Evolutionary conservation across 306 rosid species (phyloP), one percentile per base, ranked within the genome.

Genomic region (Vigna hirtella): DNA sequence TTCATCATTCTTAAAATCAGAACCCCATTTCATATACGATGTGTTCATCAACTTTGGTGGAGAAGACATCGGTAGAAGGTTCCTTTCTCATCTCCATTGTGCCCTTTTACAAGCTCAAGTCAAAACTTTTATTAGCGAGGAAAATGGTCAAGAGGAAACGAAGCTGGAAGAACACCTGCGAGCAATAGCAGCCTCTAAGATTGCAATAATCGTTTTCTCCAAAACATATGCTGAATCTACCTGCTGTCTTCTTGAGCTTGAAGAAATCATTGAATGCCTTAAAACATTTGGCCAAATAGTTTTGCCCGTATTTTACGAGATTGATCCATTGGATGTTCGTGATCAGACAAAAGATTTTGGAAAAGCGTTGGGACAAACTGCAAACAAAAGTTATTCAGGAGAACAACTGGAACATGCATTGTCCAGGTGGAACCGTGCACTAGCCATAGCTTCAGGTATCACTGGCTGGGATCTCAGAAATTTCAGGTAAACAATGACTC

Each of bases 1-100:
- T 2, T 52, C 78, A 4, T 24, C 17, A 1, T 76, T 38, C 9
- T 53, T 74, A 10, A 52, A 18, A 52, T 53, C 76, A 0, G 30
- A 56, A 13, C 38, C 16, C 1, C 50, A 13, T 11, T 56, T 15
- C 13, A 36, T 16, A 0, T 70, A 81, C 65, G 70, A 74, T 12
- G 84, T 81, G 62, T 74, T 81, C 65, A 34, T 81, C 22, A 81
- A 42, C 4, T 80, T 43, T 69, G 9, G 84, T 45, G 84, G 79
- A 11, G n/a, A 17, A 17, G 76, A 73, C 45, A 16, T 30, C 12
- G 55, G 76, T 7, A 3, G 0, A 0, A 3, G 3, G 17, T 66
- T 73, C 51, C 40, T 36, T 17, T 43, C 43, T 3, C 68, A 73
- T 63, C 73, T 80, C 12, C 22, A 73, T 4, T 28, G n/a, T 0